A percentile compares a stretch with the other conserved stretches of the same genome.
Evolutionary conservation across 441 rosid genomes (phyloP).

Genomic region (Adansonia madagascariensis): DNA sequence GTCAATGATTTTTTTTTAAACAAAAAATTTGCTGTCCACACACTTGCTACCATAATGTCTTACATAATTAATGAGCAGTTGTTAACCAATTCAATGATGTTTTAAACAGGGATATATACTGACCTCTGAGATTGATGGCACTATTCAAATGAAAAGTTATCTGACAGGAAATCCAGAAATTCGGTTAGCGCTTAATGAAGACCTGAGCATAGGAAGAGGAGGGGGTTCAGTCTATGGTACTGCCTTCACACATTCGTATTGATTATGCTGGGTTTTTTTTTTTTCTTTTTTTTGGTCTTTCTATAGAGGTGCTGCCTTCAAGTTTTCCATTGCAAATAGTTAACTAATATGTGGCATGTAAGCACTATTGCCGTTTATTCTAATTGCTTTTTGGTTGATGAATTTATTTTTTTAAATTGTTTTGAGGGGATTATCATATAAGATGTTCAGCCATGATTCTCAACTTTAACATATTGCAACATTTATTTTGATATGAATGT

Average conservation of each 20-base stretch:
- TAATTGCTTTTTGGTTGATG: neutral
- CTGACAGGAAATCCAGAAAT: conserved; percentile 96
- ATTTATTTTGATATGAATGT: neutral
- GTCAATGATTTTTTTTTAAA: neutral
- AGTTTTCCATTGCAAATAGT: conserved; percentile 18
- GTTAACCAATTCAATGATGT: conserved; percentile 18
- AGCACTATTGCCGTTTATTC: conserved; percentile 4
- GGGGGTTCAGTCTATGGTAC: conserved; percentile 84
- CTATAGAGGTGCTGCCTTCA: neutral
- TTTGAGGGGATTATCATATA: conserved; percentile 6
- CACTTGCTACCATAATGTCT: neutral
- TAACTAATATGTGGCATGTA: neutral
- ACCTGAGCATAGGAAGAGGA: conserved; percentile 82
- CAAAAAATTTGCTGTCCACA: neutral
- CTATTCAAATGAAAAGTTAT: conserved; percentile 99
- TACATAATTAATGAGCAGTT: neutral
- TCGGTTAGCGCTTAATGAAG: conserved; percentile 91
- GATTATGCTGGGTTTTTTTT: neutral
- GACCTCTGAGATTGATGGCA: conserved; percentile 98
- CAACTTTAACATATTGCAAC: neutral
- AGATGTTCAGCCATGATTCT: conserved; percentile 1
- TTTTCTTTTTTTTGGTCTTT: conserved; percentile 12
- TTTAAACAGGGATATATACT: conserved; percentile 81
- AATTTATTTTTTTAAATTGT: conserved; percentile 17
- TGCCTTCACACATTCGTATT: conserved; percentile 19